Evolutionary conservation across 192 early-diverging fungal genomes (phyloP).

Genomic region (Glomus cerebriforme): DNA sequence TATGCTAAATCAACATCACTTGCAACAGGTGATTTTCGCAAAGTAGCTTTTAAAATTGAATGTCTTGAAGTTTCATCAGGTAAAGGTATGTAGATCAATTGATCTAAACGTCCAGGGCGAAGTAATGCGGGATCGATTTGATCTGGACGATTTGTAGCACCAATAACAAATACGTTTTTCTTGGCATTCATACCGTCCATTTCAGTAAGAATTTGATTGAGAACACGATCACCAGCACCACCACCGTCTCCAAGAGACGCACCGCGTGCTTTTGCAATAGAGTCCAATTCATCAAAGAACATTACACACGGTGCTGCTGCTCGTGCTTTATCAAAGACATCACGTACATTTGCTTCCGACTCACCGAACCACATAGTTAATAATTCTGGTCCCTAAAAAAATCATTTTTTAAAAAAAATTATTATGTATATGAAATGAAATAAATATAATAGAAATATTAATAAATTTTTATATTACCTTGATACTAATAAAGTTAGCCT

Average conservation of each 20-base stretch:
- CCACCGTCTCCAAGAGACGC: conserved; percentile 63
- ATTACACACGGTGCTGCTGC: conserved; percentile 98
- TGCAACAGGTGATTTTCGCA: conserved; percentile 93
- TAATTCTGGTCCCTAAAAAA: conserved; percentile 85
- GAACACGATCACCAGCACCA: conserved; percentile 95
- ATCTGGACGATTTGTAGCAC: conserved; percentile 98
- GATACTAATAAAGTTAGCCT: conserved; percentile 99
- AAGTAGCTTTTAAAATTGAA: conserved; percentile 79
- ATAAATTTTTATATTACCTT: conserved; percentile 56
- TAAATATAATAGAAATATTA: too few relatives aligned
- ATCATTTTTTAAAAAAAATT: background rate
- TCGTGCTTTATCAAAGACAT: conserved; percentile 99
- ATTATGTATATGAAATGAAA: too few relatives aligned
- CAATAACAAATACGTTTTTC: conserved; percentile 99
- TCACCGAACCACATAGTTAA: conserved; percentile 99
- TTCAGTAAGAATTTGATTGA: conserved; percentile 99
- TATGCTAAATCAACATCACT: conserved; percentile 76
- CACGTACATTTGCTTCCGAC: conserved; percentile 98
- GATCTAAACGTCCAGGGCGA: conserved; percentile 98
- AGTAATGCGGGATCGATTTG: conserved; percentile 97
- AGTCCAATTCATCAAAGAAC: conserved; percentile 99
- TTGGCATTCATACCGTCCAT: conserved; percentile 99
- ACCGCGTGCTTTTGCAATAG: conserved; percentile 95
- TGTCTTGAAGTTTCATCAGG: conserved; percentile 88
- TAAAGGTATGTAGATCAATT: conserved; percentile 97